These are phyloP conservation scores for Talaromyces nanjingensis DNA, from an alignment of 495 filamentous ascomycete genomes.

Conservation along the genomic window DNA sequence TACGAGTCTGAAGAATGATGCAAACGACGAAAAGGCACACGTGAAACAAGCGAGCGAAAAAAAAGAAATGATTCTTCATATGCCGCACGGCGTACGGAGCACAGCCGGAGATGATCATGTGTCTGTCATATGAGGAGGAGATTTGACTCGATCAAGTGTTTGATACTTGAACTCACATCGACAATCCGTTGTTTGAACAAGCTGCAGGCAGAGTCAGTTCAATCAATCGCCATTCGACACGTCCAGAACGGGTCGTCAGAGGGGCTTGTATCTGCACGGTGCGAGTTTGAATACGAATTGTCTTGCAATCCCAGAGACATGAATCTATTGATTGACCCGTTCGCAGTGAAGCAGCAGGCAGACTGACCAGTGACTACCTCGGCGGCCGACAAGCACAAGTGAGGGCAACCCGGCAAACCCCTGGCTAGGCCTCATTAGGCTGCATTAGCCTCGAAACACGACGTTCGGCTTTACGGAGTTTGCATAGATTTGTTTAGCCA, in stretches of 20 bases:
- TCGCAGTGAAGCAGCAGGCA: not conserved
- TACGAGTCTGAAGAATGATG: not conserved
- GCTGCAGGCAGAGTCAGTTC: not conserved
- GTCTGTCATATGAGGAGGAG: not conserved
- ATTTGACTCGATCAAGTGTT: not conserved
- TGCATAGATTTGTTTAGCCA: not conserved
- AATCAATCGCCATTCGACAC: not conserved
- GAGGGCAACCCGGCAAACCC: not conserved
- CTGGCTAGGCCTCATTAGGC: not conserved
- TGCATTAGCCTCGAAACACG: not conserved
- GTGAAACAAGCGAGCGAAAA: not conserved
- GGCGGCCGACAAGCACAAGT: not conserved
- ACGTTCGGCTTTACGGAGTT: not conserved
- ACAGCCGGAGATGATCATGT: slow-evolving; percentile 2
- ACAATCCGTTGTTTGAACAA: not conserved
- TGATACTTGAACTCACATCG: not conserved
- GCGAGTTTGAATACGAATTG: not conserved
- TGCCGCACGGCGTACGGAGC: not conserved
- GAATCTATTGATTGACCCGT: not conserved
- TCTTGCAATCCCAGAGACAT: not conserved
- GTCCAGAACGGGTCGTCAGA: not conserved
- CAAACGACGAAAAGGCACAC: not conserved
- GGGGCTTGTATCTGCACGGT: not conserved
- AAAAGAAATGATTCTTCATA: not conserved
- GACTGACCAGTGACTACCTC: not conserved